phyloP scores from a whole-genome alignment of 257 asterid species.

The Gentiana dahurica region DNA sequence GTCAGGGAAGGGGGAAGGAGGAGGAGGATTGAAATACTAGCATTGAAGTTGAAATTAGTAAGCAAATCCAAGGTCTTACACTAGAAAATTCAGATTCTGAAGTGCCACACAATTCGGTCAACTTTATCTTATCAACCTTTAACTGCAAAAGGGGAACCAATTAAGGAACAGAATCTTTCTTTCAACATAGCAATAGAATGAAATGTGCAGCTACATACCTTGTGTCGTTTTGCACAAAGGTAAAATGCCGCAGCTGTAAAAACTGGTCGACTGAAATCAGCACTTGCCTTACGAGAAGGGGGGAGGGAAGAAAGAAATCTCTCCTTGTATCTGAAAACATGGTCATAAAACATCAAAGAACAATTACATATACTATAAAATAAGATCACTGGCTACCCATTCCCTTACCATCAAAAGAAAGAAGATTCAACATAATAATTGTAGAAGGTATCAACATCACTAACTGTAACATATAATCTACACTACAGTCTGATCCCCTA shows the following conservation, averaged over 20 bases:
- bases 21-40: neutral
- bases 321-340: conserved; percentile 52
- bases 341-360: neutral
- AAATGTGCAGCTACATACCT: conserved; percentile 34
- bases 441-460: no score
- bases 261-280: conserved; percentile 81
- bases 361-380: neutral
- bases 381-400: neutral
- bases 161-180: neutral
- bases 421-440: neutral
- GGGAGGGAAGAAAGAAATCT: conserved; percentile 85
- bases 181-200: conserved; percentile 1
- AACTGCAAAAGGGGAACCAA: conserved; percentile 33
- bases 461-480: no score
- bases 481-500: no score
- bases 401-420: neutral
- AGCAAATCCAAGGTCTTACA: conserved; percentile 26
- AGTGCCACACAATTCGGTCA: conserved; percentile 81
- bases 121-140: conserved; percentile 71
- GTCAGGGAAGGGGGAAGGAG: neutral
- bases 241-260: conserved; percentile 80
- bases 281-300: conserved; percentile 59
- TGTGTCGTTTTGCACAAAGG: conserved; percentile 67
- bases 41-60: conserved; percentile 1
- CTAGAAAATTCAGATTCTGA: conserved; percentile 77